A percentile compares a stretch with the other conserved stretches of the same genome.
These are phyloP conservation scores for Pilasporangium apinafurcum DNA, from an alignment of 352 stramenopile genomes.

Conservation along the genomic window DNA sequence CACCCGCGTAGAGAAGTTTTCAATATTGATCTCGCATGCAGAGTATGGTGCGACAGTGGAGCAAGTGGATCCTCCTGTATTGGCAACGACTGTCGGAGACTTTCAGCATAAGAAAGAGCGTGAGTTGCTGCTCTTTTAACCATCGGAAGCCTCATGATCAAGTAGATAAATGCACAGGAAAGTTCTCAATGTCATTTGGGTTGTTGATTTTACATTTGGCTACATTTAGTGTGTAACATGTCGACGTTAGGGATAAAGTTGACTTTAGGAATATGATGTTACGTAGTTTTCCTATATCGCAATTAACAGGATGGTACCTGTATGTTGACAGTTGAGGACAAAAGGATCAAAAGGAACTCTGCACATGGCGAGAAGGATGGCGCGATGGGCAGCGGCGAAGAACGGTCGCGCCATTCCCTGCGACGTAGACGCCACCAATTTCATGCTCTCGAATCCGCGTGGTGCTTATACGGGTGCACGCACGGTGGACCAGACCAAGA, in stretches of 20 bases:
- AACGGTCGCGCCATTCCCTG: constrained; percentile 66
- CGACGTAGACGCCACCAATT: constrained; percentile 52
- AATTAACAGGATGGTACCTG: neutral
- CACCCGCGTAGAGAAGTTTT: constrained; percentile 3
- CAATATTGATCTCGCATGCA: constrained; percentile 1
- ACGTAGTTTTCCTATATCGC: too few species aligned
- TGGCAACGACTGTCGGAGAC: constrained; percentile 2
- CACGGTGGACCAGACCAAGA: constrained; percentile 61
- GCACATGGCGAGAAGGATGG: neutral
- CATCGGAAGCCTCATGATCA: too few species aligned
- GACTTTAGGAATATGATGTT: too few species aligned
- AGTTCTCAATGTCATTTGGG: too few species aligned
- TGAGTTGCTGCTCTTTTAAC: too few species aligned
- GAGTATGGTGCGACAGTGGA: constrained; percentile 3
- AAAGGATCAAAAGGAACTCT: neutral
- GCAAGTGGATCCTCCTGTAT: constrained; percentile 3
- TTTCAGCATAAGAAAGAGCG: constrained; percentile 3
- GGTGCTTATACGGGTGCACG: constrained; percentile 70
- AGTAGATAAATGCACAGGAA: too few species aligned
- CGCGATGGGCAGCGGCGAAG: constrained; percentile 47
- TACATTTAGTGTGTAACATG: too few species aligned
- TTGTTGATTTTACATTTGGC: too few species aligned
- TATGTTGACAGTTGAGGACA: neutral
- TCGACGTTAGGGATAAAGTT: too few species aligned
- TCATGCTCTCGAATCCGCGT: constrained; percentile 54